Conservation (phyloP, 2,329 filamentous ascomycete genomes). For the Myotisia sp. region DNA sequence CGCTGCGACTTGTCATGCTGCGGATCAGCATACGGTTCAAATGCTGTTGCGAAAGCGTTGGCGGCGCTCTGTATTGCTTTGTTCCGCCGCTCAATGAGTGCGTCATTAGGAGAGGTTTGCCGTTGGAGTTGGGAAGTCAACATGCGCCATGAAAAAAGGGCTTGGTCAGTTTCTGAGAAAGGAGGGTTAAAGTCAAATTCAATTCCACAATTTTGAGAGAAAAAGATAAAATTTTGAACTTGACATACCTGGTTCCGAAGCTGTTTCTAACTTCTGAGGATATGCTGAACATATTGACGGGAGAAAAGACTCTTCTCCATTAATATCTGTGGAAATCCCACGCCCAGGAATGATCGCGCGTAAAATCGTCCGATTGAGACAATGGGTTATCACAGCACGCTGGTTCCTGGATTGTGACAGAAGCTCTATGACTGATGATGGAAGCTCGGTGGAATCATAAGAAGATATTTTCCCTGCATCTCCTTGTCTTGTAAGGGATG, state of each 20-base stretch:
- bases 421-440: constrained; percentile 11
- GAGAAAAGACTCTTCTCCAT: constrained; percentile 7
- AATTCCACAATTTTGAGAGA: not conserved
- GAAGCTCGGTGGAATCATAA: constrained; percentile 15
- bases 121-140: constrained; percentile 16
- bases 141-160: constrained; percentile 19
- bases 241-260: constrained; percentile 8
- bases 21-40: constrained; percentile 14
- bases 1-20: constrained; percentile 11
- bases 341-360: constrained; percentile 11
- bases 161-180: constrained; percentile 9
- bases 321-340: not conserved
- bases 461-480: constrained; percentile 5
- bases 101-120: not conserved
- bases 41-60: constrained; percentile 13
- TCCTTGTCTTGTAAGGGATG: not conserved
- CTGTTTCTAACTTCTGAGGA: not conserved
- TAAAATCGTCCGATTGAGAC: constrained; percentile 13
- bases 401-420: constrained; percentile 9
- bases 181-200: constrained; percentile 1
- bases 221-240: too few species aligned
- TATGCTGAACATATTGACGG: constrained; percentile 5
- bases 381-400: constrained; percentile 15
- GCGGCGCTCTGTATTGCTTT: not conserved
- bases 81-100: constrained; percentile 6